These are phyloP conservation scores for Penicillium oxalicum DNA, from an alignment of 2,329 filamentous ascomycete genomes.

Conservation along the genomic window DNA sequence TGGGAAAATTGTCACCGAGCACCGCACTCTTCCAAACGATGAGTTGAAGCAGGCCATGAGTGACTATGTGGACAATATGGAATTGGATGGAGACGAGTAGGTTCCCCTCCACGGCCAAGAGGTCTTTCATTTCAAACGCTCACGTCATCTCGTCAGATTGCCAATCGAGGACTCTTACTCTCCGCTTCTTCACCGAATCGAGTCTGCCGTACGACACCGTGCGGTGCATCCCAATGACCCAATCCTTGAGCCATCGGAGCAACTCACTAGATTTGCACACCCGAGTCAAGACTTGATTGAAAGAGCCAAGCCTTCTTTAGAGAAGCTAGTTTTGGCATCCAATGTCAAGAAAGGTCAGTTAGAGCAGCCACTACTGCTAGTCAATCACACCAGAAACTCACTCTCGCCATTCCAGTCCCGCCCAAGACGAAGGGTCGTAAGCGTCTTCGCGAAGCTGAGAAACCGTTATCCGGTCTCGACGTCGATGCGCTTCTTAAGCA, in stretches of 20 bases:
- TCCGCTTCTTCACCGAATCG: slow-evolving; percentile 79
- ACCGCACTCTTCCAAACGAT: slow-evolving; percentile 73
- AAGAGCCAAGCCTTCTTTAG: slow-evolving; percentile 53
- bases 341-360: slow-evolving; percentile 74
- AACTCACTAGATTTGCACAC: slow-evolving; percentile 65
- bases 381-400: slow-evolving; percentile 18
- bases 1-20: slow-evolving; percentile 71
- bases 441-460: slow-evolving; percentile 60
- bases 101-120: neutral
- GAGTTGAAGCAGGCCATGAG: slow-evolving; percentile 76
- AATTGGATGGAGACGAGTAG: slow-evolving; percentile 63
- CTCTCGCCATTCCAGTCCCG: slow-evolving; percentile 54
- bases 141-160: slow-evolving; percentile 40
- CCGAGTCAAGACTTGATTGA: slow-evolving; percentile 63
- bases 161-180: slow-evolving; percentile 77
- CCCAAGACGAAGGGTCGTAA: slow-evolving; percentile 71
- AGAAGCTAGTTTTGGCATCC: slow-evolving; percentile 60
- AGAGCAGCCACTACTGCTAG: neutral
- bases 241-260: slow-evolving; percentile 56
- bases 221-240: slow-evolving; percentile 66
- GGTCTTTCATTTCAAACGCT: slow-evolving; percentile 5
- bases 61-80: slow-evolving; percentile 89
- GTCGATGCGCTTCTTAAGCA: slow-evolving; percentile 71
- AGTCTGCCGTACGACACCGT: slow-evolving; percentile 75
- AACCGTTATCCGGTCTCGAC: slow-evolving; percentile 85